phyloP scores from a whole-genome alignment of 2,329 filamentous ascomycete genomes.

The Teratosphaeria gauchensis region DNA sequence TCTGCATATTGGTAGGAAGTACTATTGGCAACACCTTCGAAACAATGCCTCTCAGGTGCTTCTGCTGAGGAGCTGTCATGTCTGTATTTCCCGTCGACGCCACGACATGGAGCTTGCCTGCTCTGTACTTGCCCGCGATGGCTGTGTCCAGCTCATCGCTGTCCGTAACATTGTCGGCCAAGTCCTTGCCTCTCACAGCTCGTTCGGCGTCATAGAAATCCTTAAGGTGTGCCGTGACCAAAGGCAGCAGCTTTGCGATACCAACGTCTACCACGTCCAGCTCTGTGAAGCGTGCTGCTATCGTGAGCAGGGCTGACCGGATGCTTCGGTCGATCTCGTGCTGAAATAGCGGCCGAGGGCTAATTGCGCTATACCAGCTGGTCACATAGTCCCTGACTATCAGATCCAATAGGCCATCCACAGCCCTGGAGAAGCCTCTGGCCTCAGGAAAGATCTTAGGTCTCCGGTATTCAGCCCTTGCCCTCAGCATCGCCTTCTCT shows the following conservation, averaged over 20 bases:
- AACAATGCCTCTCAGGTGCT: slow-evolving; percentile 71
- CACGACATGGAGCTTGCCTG: slow-evolving; percentile 80
- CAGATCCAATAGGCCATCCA: slow-evolving; percentile 69
- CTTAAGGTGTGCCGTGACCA: slow-evolving; percentile 78
- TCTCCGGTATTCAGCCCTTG: slow-evolving; percentile 57
- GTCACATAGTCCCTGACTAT: slow-evolving; percentile 76
- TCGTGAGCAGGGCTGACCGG: slow-evolving; percentile 58
- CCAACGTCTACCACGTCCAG: slow-evolving; percentile 77
- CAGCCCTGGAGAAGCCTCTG: slow-evolving; percentile 64
- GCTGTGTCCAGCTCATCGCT: slow-evolving; percentile 92
- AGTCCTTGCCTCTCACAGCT: slow-evolving; percentile 72
- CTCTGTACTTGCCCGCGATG: slow-evolving; percentile 86
- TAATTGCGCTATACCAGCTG: slow-evolving; percentile 84
- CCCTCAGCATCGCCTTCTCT: slow-evolving; percentile 58
- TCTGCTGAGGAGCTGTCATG: slow-evolving; percentile 75
- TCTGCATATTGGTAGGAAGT: slow-evolving; percentile 62
- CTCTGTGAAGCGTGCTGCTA: slow-evolving; percentile 62
- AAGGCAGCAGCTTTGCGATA: slow-evolving; percentile 73
- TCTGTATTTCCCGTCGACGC: slow-evolving; percentile 76
- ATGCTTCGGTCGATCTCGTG: slow-evolving; percentile 80
- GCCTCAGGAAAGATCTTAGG: slow-evolving; percentile 66
- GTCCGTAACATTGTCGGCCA: slow-evolving; percentile 85
- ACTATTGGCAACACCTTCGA: slow-evolving; percentile 63
- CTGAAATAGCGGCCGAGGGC: slow-evolving; percentile 65
- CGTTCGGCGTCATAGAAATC: slow-evolving; percentile 89